Base-by-base conservation (phyloP, 352 stramenopile genomes). In the Globisporangium recalcitrans region DNA sequence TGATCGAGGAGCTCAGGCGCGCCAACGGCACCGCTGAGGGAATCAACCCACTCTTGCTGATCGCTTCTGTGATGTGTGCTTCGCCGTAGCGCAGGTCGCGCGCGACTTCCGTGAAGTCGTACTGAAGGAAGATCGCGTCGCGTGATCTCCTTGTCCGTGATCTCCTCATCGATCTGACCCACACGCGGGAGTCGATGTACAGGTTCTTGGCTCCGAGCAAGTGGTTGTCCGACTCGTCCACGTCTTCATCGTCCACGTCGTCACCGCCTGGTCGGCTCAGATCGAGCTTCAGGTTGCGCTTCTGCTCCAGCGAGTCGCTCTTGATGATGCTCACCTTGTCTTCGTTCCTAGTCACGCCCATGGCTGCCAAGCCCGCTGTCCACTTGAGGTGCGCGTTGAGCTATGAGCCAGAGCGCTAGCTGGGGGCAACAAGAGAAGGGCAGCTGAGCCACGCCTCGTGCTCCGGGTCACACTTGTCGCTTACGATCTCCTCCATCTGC, bases 51-150 rank as follows among this genome's bases (percentile, higher is more conserved):
- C 74, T 60, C 11, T 64, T 73, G 38, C 44, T 52, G n/a, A 94
- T 62, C 6, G 77, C 81, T 29, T 73, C 59, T 3, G 71, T 54
- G 7, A 94, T 51, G 38, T 89, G 79, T 29, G 72, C 67, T 48
- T 94, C 77, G 14, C 81, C 85, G 34, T 75, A 67, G 11, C 82
- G 82, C 24, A 94, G 58, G 31, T 92, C 81, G 6, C 82, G 80
- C 3, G 85, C 84, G 19, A 91, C 69, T 58, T 92, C 85, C 0
- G 74, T 87, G 64, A 94, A 94, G 63, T 94, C 85, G 67, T 94
- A 94, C 66, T 88, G 85, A 16, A 94, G 36, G 44, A 94, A 94
- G n/a, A 92, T 77, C 70, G 9, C 82, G 82, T 4, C 78, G 73
- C 5, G 64, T 56, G 22, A 85, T 75, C 60, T 94, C 85, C 3